Percentiles rank a stretch among this genome's conserved stretches.
Conservation (phyloP, 441 rosid species). For the Pelargonium citronellum region DNA sequence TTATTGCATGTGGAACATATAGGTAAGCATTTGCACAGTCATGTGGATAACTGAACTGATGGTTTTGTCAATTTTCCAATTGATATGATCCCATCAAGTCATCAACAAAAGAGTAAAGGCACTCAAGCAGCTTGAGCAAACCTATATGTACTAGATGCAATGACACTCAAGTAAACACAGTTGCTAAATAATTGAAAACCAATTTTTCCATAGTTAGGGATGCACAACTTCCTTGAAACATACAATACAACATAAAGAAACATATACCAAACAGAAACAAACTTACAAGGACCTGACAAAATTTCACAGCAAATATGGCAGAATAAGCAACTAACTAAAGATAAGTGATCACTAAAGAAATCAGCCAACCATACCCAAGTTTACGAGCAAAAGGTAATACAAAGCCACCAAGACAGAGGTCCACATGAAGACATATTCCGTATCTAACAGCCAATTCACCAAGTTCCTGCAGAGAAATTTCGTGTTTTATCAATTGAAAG, state of each 20-base stretch:
- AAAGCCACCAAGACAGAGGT: conserved; percentile 98
- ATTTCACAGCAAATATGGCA: conserved; percentile 1
- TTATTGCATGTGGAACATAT: background rate
- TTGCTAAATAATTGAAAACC: background rate
- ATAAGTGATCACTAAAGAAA: conserved; percentile 3
- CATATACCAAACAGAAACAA: background rate
- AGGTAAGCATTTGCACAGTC: background rate
- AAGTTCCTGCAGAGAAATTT: conserved; percentile 55
- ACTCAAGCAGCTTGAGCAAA: background rate
- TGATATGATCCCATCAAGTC: background rate
- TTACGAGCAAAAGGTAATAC: conserved; percentile 89
- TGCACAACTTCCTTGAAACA: background rate
- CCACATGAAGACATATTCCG: conserved; percentile 89
- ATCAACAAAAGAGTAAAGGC: background rate
- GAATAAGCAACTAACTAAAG: background rate
- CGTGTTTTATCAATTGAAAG: conserved; percentile 6
- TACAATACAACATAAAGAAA: background rate
- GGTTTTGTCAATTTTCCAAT: background rate
- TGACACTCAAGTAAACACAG: background rate
- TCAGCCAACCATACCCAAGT: conserved; percentile 59
- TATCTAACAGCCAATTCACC: conserved; percentile 68
- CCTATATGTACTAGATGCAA: background rate
- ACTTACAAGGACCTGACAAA: conserved; percentile 7
- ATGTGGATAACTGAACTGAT: background rate
- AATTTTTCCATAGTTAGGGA: background rate